Base-by-base conservation (phyloP, 306 rosid genomes). In the Vicia villosa region DNA sequence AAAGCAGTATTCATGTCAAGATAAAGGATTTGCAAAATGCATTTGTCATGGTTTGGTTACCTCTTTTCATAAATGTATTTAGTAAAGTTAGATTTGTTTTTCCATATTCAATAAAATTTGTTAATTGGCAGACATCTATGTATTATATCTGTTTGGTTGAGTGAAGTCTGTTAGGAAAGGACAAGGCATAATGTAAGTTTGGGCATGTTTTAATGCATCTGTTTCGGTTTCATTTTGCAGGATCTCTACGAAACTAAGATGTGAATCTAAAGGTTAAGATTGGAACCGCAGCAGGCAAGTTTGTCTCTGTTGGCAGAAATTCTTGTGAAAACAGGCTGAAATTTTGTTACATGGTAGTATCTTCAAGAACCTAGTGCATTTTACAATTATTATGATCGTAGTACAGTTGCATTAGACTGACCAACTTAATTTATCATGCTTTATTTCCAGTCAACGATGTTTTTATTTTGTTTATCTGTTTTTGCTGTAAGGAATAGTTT, bases 251-350 rank as follows among this genome's bases (percentile, higher is more conserved):
- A 81, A 82, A 50, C 82, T 85, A 69, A 81, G 79, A 66, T 37
- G 15, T 72, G 85, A 61, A 85, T 84, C 72, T 81, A 77, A 37
- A 83, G 50, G 70, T 83, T 80, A 41, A 85, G 84, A 70, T 69
- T 56, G 2, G 83, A 77, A 72, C 79, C 76, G 42, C 10, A 73
- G 49, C 60, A 63, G 64, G 32, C 77, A 34, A 87, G 83, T 56
- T 70, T 76, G 40, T 82, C 86, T 19, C 78, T 68, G 66, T 84
- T 82, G 10, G 71, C 68, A 22, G 68, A 75, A 54, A 77, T 81
- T 89, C 86, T 82, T 30, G 70, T 78, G 57, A 80, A 76, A 46
- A 87, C 89, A 62, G 81, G 89, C 73, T 76, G 80, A 28, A 85
- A 74, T 60, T 84, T 80, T 78, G 73, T 46, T 54, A 57, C 66